Base-by-base conservation (phyloP, 441 rosid species). In the Populus hybrid region DNA sequence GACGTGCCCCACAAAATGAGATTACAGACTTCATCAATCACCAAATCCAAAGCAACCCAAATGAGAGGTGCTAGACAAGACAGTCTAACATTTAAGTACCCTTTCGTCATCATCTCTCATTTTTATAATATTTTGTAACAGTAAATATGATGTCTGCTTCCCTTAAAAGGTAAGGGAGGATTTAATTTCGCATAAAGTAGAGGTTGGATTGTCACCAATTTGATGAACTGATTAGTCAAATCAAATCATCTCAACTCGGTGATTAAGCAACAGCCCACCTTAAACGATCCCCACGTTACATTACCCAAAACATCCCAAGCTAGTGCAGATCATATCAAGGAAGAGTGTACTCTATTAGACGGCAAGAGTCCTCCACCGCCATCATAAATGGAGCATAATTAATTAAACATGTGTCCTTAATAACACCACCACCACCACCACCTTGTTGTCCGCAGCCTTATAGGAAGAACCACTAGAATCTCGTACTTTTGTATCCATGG, bases 161-260 rank as follows among this genome's bases (percentile, higher is more conserved):
- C 80, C 87, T 79, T 82, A 32, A 74, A 85, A 81, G 91, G 84
- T 35, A 86, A 83, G 86, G 73, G 84, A 72, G 65, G 42, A 26
- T 36, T 66, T 61, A 73, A 9, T 70, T 59, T 24, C 11, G 36
- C 18, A 16, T n/a, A 10, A 42, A 28, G 32, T 16, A 38, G 64
- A 42, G 34, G 30, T 30, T 69, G 32, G 34, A 69, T 75, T 40
- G 68, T 70, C 74, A 69, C 72, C 67, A 30, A 57, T 72, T 28
- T 35, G 21, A 21, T 70, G 7, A 30, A 19, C 38, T 69, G 40
- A 57, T 46, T 72, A 34, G 19, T 50, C 19, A 50, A 50, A 50
- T 50, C 59, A 50, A 50, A 50, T 50, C 59, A 50, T 2, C 53
- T 46, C 18, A 11, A 50, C 59, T 50, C 7, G n/a, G 59, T 24